These are phyloP conservation scores for Ophiosphaerella herpotricha DNA, from an alignment of 2,329 filamentous ascomycete genomes.

Conservation along the genomic window DNA sequence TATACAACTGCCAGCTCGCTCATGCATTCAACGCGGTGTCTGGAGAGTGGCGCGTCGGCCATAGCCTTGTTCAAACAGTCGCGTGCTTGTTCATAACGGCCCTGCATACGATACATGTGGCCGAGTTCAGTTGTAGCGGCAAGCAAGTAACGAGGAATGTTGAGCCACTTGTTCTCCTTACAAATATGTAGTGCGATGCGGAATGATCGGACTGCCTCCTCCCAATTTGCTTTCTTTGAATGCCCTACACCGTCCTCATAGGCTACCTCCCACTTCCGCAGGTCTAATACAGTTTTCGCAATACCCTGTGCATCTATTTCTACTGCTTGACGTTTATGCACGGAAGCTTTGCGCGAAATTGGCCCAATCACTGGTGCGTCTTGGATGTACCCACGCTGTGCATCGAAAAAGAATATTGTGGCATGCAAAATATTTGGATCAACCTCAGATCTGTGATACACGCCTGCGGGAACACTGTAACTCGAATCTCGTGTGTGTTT, in stretches of 20 bases:
- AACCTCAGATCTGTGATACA: conserved; percentile 38
- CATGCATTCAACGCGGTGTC: conserved; percentile 11
- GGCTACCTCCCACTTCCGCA: conserved; percentile 20
- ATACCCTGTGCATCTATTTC: neutral
- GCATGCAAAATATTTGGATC: conserved; percentile 37
- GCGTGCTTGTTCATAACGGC: conserved; percentile 33
- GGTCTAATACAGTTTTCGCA: conserved; percentile 5
- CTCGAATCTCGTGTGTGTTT: conserved; percentile 20
- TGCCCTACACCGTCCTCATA: conserved; percentile 8
- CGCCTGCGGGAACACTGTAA: conserved; percentile 38
- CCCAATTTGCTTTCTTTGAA: conserved; percentile 7
- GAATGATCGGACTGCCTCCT: conserved; percentile 1
- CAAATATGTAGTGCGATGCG: neutral
- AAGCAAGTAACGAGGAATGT: conserved; percentile 13
- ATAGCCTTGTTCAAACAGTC: conserved; percentile 18
- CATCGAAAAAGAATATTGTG: conserved; percentile 47
- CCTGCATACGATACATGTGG: conserved; percentile 35
- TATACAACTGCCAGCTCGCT: conserved; percentile 44
- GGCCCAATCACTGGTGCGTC: conserved; percentile 39
- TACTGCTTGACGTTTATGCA: conserved; percentile 1
- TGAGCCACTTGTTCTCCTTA: neutral
- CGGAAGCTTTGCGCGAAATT: conserved; percentile 14
- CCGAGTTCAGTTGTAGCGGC: conserved; percentile 32
- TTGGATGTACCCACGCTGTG: conserved; percentile 30
- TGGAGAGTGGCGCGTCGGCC: conserved; percentile 13